phyloP scores from a whole-genome alignment of 176 grass and related monocot species.

The Echinochloa phyllopogon region DNA sequence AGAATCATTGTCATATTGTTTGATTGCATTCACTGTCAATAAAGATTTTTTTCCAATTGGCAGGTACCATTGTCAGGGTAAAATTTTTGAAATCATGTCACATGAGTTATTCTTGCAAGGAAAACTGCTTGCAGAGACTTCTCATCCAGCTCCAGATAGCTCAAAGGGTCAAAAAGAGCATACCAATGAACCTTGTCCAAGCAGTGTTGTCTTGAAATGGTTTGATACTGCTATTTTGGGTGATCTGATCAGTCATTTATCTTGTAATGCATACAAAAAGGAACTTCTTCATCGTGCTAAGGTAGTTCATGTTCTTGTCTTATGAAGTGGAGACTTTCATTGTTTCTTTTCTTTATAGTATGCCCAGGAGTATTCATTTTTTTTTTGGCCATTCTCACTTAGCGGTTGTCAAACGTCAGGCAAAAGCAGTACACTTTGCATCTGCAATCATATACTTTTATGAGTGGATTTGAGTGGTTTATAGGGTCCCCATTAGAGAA shows the following conservation, averaged over 20 bases:
- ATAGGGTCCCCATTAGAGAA: neutral
- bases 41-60: constrained; percentile 37
- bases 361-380: neutral
- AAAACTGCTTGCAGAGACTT: constrained; percentile 55
- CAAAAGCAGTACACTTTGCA: neutral
- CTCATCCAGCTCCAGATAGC: constrained; percentile 17
- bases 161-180: constrained; percentile 45
- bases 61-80: constrained; percentile 73
- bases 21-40: constrained; percentile 6
- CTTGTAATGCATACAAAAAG: constrained; percentile 55
- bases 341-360: constrained; percentile 24
- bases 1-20: neutral
- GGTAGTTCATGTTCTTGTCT: constrained; percentile 48
- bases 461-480: neutral
- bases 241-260: constrained; percentile 63
- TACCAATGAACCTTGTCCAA: constrained; percentile 39
- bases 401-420: neutral
- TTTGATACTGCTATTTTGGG: constrained; percentile 57
- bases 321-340: neutral
- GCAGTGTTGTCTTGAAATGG: constrained; percentile 56
- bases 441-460: neutral
- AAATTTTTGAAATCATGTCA: constrained; percentile 78
- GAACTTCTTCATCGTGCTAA: constrained; percentile 74
- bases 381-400: neutral
- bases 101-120: constrained; percentile 85